Base-by-base conservation (phyloP, 1,284 basidiomycete genomes). In the Lentinus polychrous region DNA sequence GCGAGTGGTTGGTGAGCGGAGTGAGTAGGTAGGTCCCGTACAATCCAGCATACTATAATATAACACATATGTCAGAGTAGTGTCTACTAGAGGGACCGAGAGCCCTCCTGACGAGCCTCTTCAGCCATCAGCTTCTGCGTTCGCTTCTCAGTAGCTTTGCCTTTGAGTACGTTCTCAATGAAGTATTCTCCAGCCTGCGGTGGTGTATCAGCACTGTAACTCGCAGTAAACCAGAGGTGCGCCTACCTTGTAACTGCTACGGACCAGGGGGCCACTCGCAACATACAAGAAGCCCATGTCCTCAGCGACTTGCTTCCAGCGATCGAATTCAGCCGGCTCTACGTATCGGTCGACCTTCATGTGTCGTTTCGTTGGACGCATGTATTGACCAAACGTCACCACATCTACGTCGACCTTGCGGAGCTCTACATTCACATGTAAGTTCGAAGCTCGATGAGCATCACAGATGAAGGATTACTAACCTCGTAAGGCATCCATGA, bases 281-380 rank as follows among this genome's bases (percentile, higher is more conserved):
- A 98, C 95, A 61, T 99, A 99, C 45, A 98, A 64, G 78, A 99
- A 99, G 34, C 95, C 94, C 76, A 97, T 83, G 51, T 83, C 80
- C 62, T 98, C 91, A 10, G 96, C 95, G 12, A 88, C 73, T 57
- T 79, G 71, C 66, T 90, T 93, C 95, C 95, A 99, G 51, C 79
- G 73, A 49, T 91, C 87, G 60, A 98, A 99, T 66, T 97, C 94
- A 2, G 82, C 79, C 0, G 96, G 96, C 53, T 90, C 80, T 14
- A 99, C 93, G 61, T 99, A 99, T 18, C 91, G 86, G 57, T 93
- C 86, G 6, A 99, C 96, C 68, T 98, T 99, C 96, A 99, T 99
- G 68, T 99, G 96, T 31, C 86, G 79, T 69, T 99, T 99, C 1
- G 96, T 99, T 1, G 96, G 96, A 40, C 96, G 86, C 96, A 99